Evolutionary conservation across 1,284 basidiomycete genomes (phyloP), one percentile per base, ranked within the genome.

Genomic region (Vanrija pseudolonga): DNA sequence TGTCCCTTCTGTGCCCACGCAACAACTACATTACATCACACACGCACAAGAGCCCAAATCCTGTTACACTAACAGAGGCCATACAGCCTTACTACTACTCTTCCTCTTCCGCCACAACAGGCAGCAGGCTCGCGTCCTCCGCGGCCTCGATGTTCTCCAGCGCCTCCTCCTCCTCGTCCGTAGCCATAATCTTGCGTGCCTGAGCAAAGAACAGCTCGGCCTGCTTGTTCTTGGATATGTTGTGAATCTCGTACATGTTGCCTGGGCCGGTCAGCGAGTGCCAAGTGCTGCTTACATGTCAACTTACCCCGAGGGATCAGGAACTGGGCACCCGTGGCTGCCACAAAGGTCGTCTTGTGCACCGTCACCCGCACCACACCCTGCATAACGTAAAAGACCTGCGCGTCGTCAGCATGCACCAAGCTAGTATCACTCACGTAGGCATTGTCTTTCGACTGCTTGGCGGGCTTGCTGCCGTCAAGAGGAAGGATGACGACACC

Each of bases 141-240:
- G 4, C 5, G 1, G n/a, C 23, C 22, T 20, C 54, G 26, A 55
- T 56, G 20, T 22, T 40, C 6, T 39, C 47, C 18, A 40, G 6
- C 39, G n/a, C 39, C 18, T 56, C 55, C 24, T 62, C 59, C 28
- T 78, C 78, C 24, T 62, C 67, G 47, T 80, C 78, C 26, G 70
- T 76, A 8, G 66, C 73, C 7, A 76, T 74, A 50, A 89, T 77
- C 75, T 89, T 89, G 37, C 93, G 84, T 1, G 89, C 89, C 77
- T 98, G 96, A 0, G 92, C 86, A 76, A 98, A 98, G 79, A 95
- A 95, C 8, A 98, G 76, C 65, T 83, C 85, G 12, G 87, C 88
- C 47, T 88, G 85, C 26, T 43, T 62, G 14, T 89, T 83, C 42
- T 87, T 81, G 18, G 83, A 84, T 20, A 95, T 85, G 73, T 98